Percentiles rank a stretch among this genome's conserved stretches.
These are phyloP conservation scores for Russula brevipes DNA, from an alignment of 768 basidiomycete species.

Conservation along the genomic window DNA sequence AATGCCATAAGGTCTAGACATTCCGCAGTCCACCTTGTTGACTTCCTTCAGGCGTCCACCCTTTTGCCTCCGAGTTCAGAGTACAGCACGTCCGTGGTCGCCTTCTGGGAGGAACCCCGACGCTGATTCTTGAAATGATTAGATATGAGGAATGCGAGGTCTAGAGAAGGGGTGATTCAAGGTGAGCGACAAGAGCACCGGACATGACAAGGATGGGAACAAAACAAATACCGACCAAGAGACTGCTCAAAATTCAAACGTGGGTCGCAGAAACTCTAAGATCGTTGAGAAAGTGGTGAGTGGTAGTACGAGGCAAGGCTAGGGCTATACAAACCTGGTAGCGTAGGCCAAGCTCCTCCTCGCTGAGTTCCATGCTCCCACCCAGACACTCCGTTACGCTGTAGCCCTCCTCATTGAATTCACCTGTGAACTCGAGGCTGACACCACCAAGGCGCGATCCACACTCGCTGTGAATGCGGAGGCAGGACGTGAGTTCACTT, in stretches of 20 bases:
- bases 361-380: constrained; percentile 90
- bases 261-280: constrained; percentile 88
- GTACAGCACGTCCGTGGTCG: constrained; percentile 30
- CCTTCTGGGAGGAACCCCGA: constrained; percentile 21
- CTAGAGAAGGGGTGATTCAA: constrained; percentile 32
- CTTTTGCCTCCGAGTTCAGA: constrained; percentile 31
- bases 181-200: background rate
- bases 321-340: constrained; percentile 58
- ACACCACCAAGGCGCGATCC: constrained; percentile 78
- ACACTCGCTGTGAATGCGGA: constrained; percentile 71
- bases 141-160: constrained; percentile 82
- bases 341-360: constrained; percentile 83
- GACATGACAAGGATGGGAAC: background rate
- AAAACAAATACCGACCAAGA: constrained; percentile 53
- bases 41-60: constrained; percentile 6
- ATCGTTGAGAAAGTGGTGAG: background rate
- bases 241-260: constrained; percentile 91
- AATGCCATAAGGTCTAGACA: background rate
- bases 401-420: constrained; percentile 56
- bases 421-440: constrained; percentile 89
- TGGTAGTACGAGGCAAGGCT: background rate
- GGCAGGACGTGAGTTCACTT: constrained; percentile 73
- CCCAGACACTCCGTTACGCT: constrained; percentile 94
- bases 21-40: too few relatives aligned
- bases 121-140: constrained; percentile 73